Conservation (phyloP, 2,329 filamentous ascomycete genomes). For the Myriosclerotinia duriaeana region DNA sequence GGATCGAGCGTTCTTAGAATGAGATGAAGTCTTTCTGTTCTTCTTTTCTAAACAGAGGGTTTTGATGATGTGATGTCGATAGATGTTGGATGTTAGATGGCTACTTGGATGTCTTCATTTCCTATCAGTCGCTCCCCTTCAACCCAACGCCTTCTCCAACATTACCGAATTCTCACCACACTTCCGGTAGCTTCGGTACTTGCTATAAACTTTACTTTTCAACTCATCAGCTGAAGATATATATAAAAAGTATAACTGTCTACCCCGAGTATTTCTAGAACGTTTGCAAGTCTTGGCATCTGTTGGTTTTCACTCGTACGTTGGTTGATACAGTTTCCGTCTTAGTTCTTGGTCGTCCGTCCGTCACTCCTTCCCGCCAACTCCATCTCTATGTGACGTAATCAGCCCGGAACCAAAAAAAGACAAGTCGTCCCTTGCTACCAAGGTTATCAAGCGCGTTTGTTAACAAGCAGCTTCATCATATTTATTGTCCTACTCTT, state of each 20-base stretch:
- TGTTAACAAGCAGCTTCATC: constrained; percentile 1
- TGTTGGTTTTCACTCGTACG: neutral
- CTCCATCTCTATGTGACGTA: constrained; percentile 14
- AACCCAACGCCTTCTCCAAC: no score
- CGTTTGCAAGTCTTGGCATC: constrained; percentile 8
- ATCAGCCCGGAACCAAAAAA: neutral
- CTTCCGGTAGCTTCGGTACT: no score
- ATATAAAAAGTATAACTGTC: neutral
- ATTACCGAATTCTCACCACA: no score
- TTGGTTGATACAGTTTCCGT: neutral
- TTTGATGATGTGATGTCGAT: neutral
- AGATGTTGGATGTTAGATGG: no score
- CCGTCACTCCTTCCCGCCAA: neutral
- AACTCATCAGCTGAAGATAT: no score
- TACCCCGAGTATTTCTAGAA: neutral
- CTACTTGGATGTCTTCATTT: no score
- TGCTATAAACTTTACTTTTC: no score
- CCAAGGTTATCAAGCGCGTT: neutral
- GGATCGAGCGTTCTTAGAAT: neutral
- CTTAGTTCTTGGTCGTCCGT: neutral
- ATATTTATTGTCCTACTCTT: neutral
- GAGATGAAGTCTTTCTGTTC: neutral
- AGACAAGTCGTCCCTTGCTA: neutral
- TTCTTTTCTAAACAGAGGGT: neutral
- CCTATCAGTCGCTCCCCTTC: no score